These are phyloP conservation scores for Trichoderma virens DNA, from an alignment of 495 filamentous ascomycete genomes.

Conservation along the genomic window DNA sequence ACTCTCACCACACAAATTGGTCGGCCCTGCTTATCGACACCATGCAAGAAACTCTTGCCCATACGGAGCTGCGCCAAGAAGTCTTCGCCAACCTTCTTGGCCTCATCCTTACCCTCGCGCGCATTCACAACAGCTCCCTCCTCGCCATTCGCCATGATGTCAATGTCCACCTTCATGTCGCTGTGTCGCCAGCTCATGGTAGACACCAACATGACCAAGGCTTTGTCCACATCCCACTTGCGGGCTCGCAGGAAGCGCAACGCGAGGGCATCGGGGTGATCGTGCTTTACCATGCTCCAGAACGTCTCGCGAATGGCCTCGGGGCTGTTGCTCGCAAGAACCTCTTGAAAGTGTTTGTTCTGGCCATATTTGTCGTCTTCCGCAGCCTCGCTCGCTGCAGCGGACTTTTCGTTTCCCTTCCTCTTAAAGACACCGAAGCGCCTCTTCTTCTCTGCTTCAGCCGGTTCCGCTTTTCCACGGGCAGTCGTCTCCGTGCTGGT, in stretches of 20 bases:
- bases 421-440: conserved; percentile 57
- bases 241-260: conserved; percentile 85
- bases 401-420: conserved; percentile 46
- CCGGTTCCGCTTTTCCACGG: conserved; percentile 11
- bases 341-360: conserved; percentile 75
- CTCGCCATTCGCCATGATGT: conserved; percentile 78
- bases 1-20: conserved; percentile 86
- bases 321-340: conserved; percentile 64
- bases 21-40: conserved; percentile 72
- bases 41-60: conserved; percentile 95
- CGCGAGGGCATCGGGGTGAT: conserved; percentile 82
- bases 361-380: conserved; percentile 89
- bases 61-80: conserved; percentile 78
- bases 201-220: conserved; percentile 86
- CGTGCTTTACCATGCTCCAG: conserved; percentile 95
- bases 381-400: conserved; percentile 27
- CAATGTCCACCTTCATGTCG: conserved; percentile 79
- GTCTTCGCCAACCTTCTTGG: conserved; percentile 62
- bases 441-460: conserved; percentile 50
- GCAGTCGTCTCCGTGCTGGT: conserved; percentile 15
- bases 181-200: conserved; percentile 85
- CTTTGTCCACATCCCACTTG: conserved; percentile 94
- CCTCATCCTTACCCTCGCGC: conserved; percentile 46
- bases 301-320: conserved; percentile 74
- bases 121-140: conserved; percentile 51